These are phyloP conservation scores for Tuber calosporum DNA, from an alignment of 495 filamentous ascomycete genomes.

Conservation along the genomic window DNA sequence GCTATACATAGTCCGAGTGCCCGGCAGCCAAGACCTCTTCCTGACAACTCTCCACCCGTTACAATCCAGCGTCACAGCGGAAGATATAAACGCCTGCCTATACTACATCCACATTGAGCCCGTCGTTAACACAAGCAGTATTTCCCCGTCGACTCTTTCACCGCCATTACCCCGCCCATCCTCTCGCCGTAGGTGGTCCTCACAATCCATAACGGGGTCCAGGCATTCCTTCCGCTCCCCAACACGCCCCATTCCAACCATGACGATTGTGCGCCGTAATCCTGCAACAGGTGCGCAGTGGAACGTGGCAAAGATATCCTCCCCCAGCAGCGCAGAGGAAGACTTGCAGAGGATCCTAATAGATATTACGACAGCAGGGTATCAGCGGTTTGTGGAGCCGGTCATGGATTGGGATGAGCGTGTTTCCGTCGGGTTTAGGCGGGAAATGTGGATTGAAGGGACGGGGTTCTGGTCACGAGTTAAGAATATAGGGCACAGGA, in stretches of 20 bases:
- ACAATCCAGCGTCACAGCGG: slow-evolving; percentile 63
- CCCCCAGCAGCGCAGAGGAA: slow-evolving; percentile 45
- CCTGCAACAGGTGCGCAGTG: slow-evolving; percentile 71
- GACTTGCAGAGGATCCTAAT: slow-evolving; percentile 48
- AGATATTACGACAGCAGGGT: slow-evolving; percentile 57
- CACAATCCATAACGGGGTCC: slow-evolving; percentile 21
- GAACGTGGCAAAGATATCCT: slow-evolving; percentile 70
- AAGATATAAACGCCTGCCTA: slow-evolving; percentile 77
- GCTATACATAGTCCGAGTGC: slow-evolving; percentile 86
- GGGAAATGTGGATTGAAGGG: slow-evolving; percentile 36
- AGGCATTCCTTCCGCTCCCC: slow-evolving; percentile 18
- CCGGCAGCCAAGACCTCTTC: slow-evolving; percentile 87
- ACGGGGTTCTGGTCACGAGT: slow-evolving; percentile 36
- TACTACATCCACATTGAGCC: slow-evolving; percentile 83
- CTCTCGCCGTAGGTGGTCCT: slow-evolving; percentile 24
- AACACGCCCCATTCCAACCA: slow-evolving; percentile 47
- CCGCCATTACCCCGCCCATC: slow-evolving; percentile 20
- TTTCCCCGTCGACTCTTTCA: background rate
- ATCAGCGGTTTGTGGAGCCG: slow-evolving; percentile 52
- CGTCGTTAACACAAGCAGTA: background rate
- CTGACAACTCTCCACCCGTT: slow-evolving; percentile 85
- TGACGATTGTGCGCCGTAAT: slow-evolving; percentile 85
- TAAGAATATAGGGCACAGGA: slow-evolving; percentile 24
- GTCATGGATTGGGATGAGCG: slow-evolving; percentile 8
- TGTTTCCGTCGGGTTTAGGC: slow-evolving; percentile 19